Percentiles rank a stretch among this genome's conserved stretches.
These are phyloP conservation scores for Penicillium silybi DNA, from an alignment of 495 filamentous ascomycete genomes.

Conservation along the genomic window DNA sequence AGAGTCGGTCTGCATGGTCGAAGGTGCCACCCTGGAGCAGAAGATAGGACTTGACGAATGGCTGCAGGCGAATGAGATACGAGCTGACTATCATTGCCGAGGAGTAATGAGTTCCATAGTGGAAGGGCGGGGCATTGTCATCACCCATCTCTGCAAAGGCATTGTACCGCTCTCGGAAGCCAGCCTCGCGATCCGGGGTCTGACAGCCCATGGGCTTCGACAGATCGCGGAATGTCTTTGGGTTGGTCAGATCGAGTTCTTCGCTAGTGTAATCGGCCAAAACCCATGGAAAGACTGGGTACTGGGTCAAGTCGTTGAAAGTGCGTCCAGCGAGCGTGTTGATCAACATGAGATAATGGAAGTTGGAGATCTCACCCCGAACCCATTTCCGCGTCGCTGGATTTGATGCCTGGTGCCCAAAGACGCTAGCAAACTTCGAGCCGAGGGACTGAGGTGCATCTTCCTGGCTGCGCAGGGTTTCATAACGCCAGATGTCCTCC, in stretches of 20 bases:
- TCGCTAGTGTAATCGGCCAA: slow-evolving; percentile 94
- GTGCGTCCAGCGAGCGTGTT: slow-evolving; percentile 96
- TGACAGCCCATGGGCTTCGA: slow-evolving; percentile 98
- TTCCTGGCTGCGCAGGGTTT: slow-evolving; percentile 76
- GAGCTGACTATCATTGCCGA: slow-evolving; percentile 98
- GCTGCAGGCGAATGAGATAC: slow-evolving; percentile 90
- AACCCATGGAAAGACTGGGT: slow-evolving; percentile 97
- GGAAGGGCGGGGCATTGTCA: slow-evolving; percentile 72
- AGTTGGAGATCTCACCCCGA: slow-evolving; percentile 94
- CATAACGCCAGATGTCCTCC: slow-evolving; percentile 82
- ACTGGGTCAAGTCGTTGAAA: slow-evolving; percentile 97
- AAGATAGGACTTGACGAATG: slow-evolving; percentile 95
- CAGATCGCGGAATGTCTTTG: slow-evolving; percentile 81
- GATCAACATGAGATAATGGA: slow-evolving; percentile 96
- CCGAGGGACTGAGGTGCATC: slow-evolving; percentile 80
- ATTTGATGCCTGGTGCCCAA: slow-evolving; percentile 67
- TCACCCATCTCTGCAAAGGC: slow-evolving; percentile 91
- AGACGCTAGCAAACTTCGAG: slow-evolving; percentile 91
- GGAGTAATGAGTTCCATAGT: slow-evolving; percentile 98
- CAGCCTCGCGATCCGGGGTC: slow-evolving; percentile 63
- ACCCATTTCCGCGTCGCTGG: slow-evolving; percentile 89
- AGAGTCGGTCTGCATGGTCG: slow-evolving; percentile 91
- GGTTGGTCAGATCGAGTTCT: slow-evolving; percentile 83
- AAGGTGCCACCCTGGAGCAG: slow-evolving; percentile 95
- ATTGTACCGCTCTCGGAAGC: slow-evolving; percentile 78